Evolutionary conservation across 257 asterid species (phyloP).

Genomic region (Buddleja alternifolia): DNA sequence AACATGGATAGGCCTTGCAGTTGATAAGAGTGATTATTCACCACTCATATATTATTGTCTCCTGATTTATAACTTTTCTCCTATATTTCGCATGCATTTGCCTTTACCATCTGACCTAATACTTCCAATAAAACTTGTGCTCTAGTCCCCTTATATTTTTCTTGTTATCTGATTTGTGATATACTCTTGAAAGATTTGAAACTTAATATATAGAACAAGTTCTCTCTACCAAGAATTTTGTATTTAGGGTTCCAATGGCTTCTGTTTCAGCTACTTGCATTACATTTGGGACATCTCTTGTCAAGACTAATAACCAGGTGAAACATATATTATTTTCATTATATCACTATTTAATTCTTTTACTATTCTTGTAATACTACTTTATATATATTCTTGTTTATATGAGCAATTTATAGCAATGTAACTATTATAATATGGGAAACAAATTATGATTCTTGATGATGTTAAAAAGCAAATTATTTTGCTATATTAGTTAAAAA

Average conservation of each 20-base stretch:
- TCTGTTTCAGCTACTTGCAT: slow-evolving; percentile 58
- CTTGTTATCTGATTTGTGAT: slow-evolving; percentile 19
- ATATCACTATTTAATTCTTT: too few species aligned
- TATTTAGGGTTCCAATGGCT: slow-evolving; percentile 43
- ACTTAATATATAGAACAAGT: neutral
- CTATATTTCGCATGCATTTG: neutral
- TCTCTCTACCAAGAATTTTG: neutral
- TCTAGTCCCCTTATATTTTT: neutral
- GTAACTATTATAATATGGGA: too few species aligned
- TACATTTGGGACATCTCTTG: slow-evolving; percentile 36
- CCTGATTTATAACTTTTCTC: neutral
- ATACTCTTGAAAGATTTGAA: neutral
- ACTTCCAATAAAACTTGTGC: slow-evolving; percentile 32
- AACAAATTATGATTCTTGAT: too few species aligned
- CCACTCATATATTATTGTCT: slow-evolving; percentile 38
- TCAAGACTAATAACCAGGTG: slow-evolving; percentile 41
- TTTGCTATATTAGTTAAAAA: too few species aligned
- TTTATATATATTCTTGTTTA: too few species aligned
- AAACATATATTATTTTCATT: neutral
- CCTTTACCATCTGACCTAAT: slow-evolving; percentile 20
- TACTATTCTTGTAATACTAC: too few species aligned
- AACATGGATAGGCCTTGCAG: slow-evolving; percentile 46
- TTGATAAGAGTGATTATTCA: slow-evolving; percentile 42
- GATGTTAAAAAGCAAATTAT: too few species aligned
- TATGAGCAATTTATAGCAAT: too few species aligned